Conservation (phyloP, 441 rosid genomes). For the Corymbia calophylla region DNA sequence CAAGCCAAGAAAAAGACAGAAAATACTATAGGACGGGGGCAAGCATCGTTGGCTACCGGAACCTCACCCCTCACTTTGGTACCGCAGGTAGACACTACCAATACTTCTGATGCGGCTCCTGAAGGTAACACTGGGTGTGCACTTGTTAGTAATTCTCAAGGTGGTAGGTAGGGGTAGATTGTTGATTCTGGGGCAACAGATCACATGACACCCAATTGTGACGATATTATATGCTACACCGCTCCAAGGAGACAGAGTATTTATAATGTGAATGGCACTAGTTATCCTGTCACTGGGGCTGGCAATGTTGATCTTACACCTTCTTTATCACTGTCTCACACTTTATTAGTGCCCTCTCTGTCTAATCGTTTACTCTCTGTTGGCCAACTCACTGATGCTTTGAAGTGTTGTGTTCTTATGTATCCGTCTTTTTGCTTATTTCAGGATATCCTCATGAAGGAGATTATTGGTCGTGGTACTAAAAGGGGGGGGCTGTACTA, state of each 20-base stretch:
- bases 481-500: background rate
- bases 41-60: too few relatives aligned
- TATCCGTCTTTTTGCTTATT: background rate
- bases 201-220: background rate
- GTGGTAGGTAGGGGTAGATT: background rate
- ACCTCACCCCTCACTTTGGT: too few relatives aligned
- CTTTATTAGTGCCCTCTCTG: background rate
- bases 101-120: rapidly evolving
- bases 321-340: background rate
- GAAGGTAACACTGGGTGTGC: too few relatives aligned
- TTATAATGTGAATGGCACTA: background rate
- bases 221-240: background rate
- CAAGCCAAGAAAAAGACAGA: too few relatives aligned
- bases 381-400: background rate
- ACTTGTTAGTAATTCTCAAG: too few relatives aligned
- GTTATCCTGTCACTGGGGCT: background rate
- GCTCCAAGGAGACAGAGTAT: background rate
- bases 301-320: background rate
- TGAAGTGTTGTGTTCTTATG: background rate
- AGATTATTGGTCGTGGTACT: background rate
- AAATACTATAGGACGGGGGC: too few relatives aligned
- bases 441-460: background rate
- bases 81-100: too few relatives aligned
- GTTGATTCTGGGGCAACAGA: background rate
- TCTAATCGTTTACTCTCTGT: background rate